Evolutionary conservation across 495 filamentous ascomycete species (phyloP).

Genomic region (Xanthoparmelia taractica): DNA sequence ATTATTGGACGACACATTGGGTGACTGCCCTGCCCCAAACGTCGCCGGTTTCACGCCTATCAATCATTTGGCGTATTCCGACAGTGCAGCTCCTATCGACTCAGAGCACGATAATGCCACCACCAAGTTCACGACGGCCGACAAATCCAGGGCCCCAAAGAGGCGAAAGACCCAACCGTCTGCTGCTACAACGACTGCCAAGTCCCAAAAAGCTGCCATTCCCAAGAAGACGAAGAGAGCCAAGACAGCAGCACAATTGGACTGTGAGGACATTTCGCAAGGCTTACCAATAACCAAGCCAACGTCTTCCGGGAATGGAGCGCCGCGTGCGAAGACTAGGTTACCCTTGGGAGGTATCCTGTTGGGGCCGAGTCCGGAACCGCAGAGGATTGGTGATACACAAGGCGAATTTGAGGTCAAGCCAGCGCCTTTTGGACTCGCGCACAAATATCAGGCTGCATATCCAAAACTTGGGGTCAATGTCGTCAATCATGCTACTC

Average conservation of each 20-base stretch:
- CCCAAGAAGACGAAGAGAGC: neutral
- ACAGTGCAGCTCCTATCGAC: neutral
- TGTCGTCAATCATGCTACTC: neutral
- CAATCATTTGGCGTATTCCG: conserved; percentile 3
- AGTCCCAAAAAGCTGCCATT: conserved; percentile 4
- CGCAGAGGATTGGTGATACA: neutral
- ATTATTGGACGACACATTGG: neutral
- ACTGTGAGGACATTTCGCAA: conserved; percentile 13
- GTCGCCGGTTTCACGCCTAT: conserved; percentile 20
- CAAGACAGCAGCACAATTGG: conserved; percentile 4
- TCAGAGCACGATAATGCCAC: too few relatives aligned
- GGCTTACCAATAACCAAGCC: conserved; percentile 10
- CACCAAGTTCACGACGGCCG: neutral
- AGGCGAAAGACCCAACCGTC: conserved; percentile 10
- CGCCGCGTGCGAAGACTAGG: neutral
- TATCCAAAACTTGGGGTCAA: neutral
- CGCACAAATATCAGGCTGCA: conserved; percentile 2
- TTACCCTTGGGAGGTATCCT: neutral
- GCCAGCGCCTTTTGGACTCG: neutral
- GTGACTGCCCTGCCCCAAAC: neutral
- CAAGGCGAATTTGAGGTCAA: conserved; percentile 1
- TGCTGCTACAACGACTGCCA: neutral
- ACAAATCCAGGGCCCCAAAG: neutral
- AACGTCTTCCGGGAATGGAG: neutral
- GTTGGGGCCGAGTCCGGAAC: neutral